Evolutionary conservation across 345 rosid species (phyloP).

Genomic region (Salix arbutifolia): DNA sequence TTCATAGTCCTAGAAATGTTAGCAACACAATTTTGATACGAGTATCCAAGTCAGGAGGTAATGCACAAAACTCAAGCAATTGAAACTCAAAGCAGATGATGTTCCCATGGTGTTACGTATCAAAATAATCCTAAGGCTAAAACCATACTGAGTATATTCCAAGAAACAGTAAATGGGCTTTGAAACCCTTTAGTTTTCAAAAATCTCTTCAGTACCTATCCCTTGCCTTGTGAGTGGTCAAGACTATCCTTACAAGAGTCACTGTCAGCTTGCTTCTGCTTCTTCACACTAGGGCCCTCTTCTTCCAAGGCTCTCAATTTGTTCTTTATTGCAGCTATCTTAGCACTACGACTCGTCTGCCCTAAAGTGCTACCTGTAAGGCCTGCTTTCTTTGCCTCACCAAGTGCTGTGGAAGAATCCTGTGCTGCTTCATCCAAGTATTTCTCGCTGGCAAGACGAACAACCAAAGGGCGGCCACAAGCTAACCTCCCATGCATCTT

Average conservation of each 20-base stretch:
- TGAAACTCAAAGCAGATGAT: too few species aligned
- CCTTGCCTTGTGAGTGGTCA: not conserved
- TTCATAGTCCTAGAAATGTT: too few species aligned
- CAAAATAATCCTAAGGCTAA: too few species aligned
- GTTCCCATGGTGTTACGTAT: too few species aligned
- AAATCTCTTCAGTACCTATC: not conserved
- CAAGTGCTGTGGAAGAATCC: slow-evolving; percentile 29
- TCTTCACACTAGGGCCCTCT: slow-evolving; percentile 48
- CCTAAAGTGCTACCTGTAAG: slow-evolving; percentile 40
- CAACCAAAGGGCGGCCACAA: slow-evolving; percentile 81
- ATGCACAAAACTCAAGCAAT: too few species aligned
- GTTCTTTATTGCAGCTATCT: slow-evolving; percentile 83
- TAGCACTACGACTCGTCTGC: slow-evolving; percentile 58
- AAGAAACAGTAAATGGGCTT: not conserved
- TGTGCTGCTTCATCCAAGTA: slow-evolving; percentile 39
- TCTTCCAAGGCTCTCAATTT: slow-evolving; percentile 80
- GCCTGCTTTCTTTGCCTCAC: slow-evolving; percentile 38
- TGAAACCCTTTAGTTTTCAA: not conserved
- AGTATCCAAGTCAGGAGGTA: too few species aligned
- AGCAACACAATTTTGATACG: too few species aligned
- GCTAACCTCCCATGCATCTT: slow-evolving; percentile 93
- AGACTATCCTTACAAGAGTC: slow-evolving; percentile 1
- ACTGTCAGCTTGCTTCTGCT: slow-evolving; percentile 46
- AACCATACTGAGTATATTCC: not conserved
- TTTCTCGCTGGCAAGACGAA: slow-evolving; percentile 80